phyloP scores from a whole-genome alignment of 257 asterid genomes.

The Forsythia viridissima region DNA sequence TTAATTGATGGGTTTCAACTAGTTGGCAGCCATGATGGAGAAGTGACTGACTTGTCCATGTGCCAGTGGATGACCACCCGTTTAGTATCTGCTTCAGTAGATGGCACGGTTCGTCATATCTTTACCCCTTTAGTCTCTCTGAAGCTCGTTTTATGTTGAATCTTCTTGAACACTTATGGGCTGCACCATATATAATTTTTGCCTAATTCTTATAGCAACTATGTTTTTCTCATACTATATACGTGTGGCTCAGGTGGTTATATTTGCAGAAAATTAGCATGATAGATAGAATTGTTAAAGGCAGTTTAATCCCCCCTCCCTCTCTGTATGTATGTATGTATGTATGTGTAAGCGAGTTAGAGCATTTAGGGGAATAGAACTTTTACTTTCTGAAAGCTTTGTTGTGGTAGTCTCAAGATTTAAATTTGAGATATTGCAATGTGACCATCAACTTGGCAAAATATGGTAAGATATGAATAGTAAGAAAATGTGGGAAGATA shows the following conservation, averaged over 20 bases:
- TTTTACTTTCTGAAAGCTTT: background rate
- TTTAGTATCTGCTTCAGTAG: constrained; percentile 91
- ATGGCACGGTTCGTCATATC: constrained; percentile 79
- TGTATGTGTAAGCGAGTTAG: background rate
- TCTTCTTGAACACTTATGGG: background rate
- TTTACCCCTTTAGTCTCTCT: background rate
- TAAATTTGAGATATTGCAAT: background rate
- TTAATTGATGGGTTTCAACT: constrained; percentile 88
- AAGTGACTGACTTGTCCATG: constrained; percentile 95
- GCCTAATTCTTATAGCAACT: background rate
- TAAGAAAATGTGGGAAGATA: background rate
- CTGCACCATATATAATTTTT: background rate
- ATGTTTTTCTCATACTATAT: background rate
- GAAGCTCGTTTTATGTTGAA: background rate
- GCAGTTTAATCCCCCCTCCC: no score
- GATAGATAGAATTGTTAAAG: background rate
- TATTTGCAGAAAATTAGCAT: background rate
- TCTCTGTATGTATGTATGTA: no score
- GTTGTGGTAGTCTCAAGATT: background rate
- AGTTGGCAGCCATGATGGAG: constrained; percentile 96
- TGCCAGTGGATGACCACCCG: constrained; percentile 99
- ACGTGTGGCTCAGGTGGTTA: background rate
- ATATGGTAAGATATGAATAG: background rate
- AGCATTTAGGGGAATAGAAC: background rate
- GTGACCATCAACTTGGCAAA: background rate